Percentiles rank a stretch among this genome's conserved stretches.
Evolutionary conservation across 805 yeast genomes (phyloP).

Genomic region (Candida ficus): DNA sequence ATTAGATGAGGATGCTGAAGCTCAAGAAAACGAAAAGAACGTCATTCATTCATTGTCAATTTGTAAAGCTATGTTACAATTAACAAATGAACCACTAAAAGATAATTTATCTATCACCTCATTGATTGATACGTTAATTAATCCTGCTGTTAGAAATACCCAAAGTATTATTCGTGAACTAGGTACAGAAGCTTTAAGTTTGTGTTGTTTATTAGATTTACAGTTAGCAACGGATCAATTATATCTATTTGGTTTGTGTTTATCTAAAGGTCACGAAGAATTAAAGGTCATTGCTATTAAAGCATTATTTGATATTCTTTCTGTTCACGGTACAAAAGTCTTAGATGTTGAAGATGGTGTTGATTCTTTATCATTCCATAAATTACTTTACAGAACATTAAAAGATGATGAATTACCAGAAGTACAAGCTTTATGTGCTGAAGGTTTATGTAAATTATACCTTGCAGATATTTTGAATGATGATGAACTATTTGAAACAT

Average conservation of each 20-base stretch:
- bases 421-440: conserved; percentile 77
- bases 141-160: conserved; percentile 67
- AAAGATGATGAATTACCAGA: conserved; percentile 52
- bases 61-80: conserved; percentile 63
- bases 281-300: conserved; percentile 59
- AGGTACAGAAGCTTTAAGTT: conserved; percentile 73
- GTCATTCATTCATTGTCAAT: conserved; percentile 61
- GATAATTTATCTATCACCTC: conserved; percentile 64
- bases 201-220: conserved; percentile 69
- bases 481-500: conserved; percentile 64
- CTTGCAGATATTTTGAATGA: conserved; percentile 72
- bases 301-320: conserved; percentile 70
- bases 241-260: conserved; percentile 63
- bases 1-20: conserved; percentile 24
- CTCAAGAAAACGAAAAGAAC: conserved; percentile 34
- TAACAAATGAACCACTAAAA: conserved; percentile 58
- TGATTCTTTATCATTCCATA: conserved; percentile 61
- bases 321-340: conserved; percentile 69
- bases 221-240: conserved; percentile 60
- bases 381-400: conserved; percentile 62
- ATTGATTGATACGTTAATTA: conserved; percentile 68
- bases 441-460: conserved; percentile 77
- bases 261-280: conserved; percentile 59
- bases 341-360: conserved; percentile 58
- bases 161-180: conserved; percentile 50